Base-by-base conservation (phyloP, 352 stramenopile genomes). In the Elongisporangium anandrum region DNA sequence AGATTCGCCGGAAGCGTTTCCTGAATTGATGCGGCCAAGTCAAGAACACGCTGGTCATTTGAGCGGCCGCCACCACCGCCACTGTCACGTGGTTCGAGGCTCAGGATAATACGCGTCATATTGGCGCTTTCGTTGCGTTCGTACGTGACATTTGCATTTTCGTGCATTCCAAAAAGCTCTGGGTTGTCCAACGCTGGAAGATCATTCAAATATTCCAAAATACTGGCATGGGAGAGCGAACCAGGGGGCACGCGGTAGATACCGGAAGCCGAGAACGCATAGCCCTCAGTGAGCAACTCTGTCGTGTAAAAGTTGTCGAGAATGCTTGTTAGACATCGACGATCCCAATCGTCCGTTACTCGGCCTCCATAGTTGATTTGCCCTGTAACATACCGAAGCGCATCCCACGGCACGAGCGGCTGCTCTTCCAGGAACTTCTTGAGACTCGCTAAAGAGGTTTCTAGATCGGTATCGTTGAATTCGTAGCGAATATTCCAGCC, bases 401-500 rank as follows among this genome's bases (percentile, higher is more conserved):
- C 94, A 60, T 97, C 93, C 94, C 94, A 98, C 8, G 94, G 94
- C 12, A 98, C 78, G 15, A 75, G 67, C 5, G 84, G 79, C 72
- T 98, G 90, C 61, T 98, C 88, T 50, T 95, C 77, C 6, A 98
- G 62, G 61, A 98, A 98, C 39, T 95, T 93, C 8, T 75, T 83
- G 12, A 98, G 61, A 61, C 92, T 94, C 17, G 80, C 85, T 10
- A 98, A 78, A 15, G 86, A 97, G 22, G 94, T 98, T 75, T 98
- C 92, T 6, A 98, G 71, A 69, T 98, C 94, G 8, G 88, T 96
- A 60, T 98, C 95, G 65, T 98, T 97, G 70, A 98, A 98, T 54
- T 97, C 94, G 64, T 98, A 98, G 55, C 84, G 84, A 68, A 98
- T 98, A 63, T 98, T 98, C 94, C 94, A 98, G 9, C 94, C 94